Base-by-base conservation (phyloP, 768 basidiomycete species). In the Saitozyma sp. region DNA sequence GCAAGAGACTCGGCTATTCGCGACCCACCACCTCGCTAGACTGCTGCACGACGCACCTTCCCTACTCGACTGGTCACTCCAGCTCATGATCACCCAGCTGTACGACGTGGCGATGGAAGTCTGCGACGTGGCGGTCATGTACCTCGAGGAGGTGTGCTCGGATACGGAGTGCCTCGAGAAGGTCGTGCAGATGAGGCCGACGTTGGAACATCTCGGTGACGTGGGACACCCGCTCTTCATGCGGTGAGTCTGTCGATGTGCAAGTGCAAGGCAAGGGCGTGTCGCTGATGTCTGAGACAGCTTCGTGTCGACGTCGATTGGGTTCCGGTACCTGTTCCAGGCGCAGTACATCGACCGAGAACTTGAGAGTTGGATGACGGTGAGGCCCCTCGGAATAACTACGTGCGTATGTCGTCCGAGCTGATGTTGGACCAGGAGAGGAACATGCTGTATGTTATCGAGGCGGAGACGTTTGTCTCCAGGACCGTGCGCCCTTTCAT, bases 321-420 rank as follows among this genome's bases (percentile, higher is more conserved):
- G 96, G 3, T 98, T 98, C 78, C 85, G 87, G 6, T 98, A 94
- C 78, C 84, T 99, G 5, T 90, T 90, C 71, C 89, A 91, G 68
- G 88, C 91, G 13, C 89, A 89, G 4, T 97, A 97, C 73, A 94
- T 99, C 61, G 89, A 92, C 71, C 85, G 89, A 51, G 93, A 97
- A 78, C 90, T 99, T 85, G 92, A 98, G 65, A 85, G 87, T 67
- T 99, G 96, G 96, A 91, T 95, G 73, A 87, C 92, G 77, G 95
- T 94, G 73, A 70, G 89, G 75, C 38, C 0, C 29, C 57, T 16
- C 13, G 7, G 16, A 38, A 8, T n/a, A 1, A 40, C 43, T 40
- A 8, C 53, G 48, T n/a, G 50, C 6, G 17, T n/a, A 17, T 39
- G 16, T 45, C 58, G 66, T 74, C 49, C 70, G n/a, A 8, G 50